phyloP scores from a whole-genome alignment of 1,284 basidiomycete genomes.

The Fomitopsis schrenkii region DNA sequence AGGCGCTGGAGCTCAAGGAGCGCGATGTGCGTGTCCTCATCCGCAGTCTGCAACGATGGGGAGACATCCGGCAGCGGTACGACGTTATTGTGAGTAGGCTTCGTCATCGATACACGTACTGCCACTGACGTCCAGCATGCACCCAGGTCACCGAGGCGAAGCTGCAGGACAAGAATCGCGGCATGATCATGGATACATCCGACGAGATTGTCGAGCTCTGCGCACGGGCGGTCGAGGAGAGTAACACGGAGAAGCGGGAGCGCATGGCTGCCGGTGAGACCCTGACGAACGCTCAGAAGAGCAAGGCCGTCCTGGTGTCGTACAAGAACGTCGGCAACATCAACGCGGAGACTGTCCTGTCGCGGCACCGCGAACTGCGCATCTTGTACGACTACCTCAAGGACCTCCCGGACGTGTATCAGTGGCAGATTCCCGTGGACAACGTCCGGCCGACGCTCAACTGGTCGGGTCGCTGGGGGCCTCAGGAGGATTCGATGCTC shows the following conservation, averaged over 20 bases:
- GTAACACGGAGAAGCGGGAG: slow-evolving; percentile 75
- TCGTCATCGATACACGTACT: neutral
- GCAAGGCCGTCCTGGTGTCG: slow-evolving; percentile 92
- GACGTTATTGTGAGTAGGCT: slow-evolving; percentile 78
- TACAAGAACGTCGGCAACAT: slow-evolving; percentile 90
- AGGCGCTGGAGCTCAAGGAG: slow-evolving; percentile 95
- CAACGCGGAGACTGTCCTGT: slow-evolving; percentile 96
- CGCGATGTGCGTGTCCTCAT: slow-evolving; percentile 95
- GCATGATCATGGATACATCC: slow-evolving; percentile 86
- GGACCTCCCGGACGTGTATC: slow-evolving; percentile 60
- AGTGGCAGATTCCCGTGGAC: slow-evolving; percentile 88
- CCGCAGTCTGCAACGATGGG: slow-evolving; percentile 95
- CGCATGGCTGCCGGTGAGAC: slow-evolving; percentile 83
- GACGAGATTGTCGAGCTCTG: slow-evolving; percentile 93
- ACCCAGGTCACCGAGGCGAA: slow-evolving; percentile 85
- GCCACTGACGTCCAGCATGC: neutral
- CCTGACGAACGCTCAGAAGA: slow-evolving; percentile 81
- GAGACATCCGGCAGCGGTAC: slow-evolving; percentile 93
- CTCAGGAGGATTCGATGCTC: slow-evolving; percentile 90
- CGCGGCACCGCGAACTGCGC: slow-evolving; percentile 85
- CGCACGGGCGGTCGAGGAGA: slow-evolving; percentile 79
- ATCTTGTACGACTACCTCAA: slow-evolving; percentile 84
- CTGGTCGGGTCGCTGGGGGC: slow-evolving; percentile 96
- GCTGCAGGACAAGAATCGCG: slow-evolving; percentile 91
- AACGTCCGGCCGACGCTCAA: slow-evolving; percentile 92